Conservation (phyloP, 495 filamentous ascomycete species). For the Xylaria grammica region DNA sequence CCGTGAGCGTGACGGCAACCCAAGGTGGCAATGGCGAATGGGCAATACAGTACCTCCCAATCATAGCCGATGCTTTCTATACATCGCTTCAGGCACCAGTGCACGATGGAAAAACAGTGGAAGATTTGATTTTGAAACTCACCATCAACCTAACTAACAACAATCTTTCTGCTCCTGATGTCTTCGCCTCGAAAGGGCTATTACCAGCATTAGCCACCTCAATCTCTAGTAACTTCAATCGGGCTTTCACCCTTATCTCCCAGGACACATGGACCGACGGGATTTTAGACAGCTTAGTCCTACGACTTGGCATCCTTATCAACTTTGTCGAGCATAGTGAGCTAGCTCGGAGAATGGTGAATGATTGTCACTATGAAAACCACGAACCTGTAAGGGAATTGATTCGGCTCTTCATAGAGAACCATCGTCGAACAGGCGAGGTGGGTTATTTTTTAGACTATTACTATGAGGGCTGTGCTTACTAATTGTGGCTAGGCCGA, state of each 20-base stretch:
- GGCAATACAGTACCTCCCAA: conserved; percentile 46
- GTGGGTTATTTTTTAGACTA: conserved; percentile 52
- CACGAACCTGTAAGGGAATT: conserved; percentile 50
- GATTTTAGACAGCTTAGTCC: conserved; percentile 71
- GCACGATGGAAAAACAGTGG: conserved; percentile 40
- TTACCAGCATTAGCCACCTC: conserved; percentile 59
- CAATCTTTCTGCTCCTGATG: conserved; percentile 66
- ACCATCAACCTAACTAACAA: conserved; percentile 89
- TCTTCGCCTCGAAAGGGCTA: conserved; percentile 64
- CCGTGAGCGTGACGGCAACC: conserved; percentile 46
- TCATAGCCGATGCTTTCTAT: conserved; percentile 44
- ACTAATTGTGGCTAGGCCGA: conserved; percentile 63
- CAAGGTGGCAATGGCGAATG: conserved; percentile 37
- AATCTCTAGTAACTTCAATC: conserved; percentile 43
- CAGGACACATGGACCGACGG: conserved; percentile 43
- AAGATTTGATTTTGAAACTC: conserved; percentile 65
- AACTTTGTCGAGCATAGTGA: conserved; percentile 78
- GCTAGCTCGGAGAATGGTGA: conserved; percentile 40
- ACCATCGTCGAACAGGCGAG: conserved; percentile 53
- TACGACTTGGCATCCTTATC: conserved; percentile 83
- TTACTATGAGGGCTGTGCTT: neutral
- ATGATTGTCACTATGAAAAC: conserved; percentile 32
- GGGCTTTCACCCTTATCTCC: conserved; percentile 50
- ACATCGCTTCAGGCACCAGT: conserved; percentile 39
- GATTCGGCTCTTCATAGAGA: conserved; percentile 57